phyloP scores from a whole-genome alignment of 345 rosid species.

The Rhodamnia argentea region DNA sequence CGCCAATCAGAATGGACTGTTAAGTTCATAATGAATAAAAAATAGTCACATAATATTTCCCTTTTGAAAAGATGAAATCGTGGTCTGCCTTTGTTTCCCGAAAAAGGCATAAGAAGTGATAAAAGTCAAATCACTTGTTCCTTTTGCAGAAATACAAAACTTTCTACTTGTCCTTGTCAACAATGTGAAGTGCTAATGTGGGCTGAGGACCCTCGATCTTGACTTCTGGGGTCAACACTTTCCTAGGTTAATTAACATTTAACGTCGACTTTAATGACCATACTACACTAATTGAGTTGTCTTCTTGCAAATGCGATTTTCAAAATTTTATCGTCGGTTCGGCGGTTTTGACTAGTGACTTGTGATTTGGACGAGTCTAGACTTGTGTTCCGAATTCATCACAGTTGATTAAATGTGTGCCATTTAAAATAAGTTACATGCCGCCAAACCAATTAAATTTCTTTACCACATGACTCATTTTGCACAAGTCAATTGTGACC shows the following conservation, averaged over 20 bases:
- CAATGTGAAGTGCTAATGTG: neutral
- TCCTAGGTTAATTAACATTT: neutral
- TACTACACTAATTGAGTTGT: neutral
- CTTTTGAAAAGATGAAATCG: neutral
- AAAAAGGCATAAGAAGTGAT: neutral
- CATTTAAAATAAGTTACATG: neutral
- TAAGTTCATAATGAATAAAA: too few relatives aligned
- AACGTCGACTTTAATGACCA: neutral
- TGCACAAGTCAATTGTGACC: neutral
- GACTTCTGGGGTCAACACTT: neutral
- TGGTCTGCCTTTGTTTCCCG: neutral
- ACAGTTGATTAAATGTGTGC: neutral
- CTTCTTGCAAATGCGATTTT: neutral
- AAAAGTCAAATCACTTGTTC: neutral
- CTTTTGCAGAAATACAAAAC: neutral
- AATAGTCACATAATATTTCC: too few relatives aligned
- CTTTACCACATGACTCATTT: neutral
- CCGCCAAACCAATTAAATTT: neutral
- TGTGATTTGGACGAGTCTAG: neutral
- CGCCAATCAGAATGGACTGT: too few relatives aligned
- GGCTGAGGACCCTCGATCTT: neutral
- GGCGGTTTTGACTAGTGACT: neutral
- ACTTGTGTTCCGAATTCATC: neutral
- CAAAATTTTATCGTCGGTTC: neutral
- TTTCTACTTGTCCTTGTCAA: neutral